phyloP scores from a whole-genome alignment of 2,329 filamentous ascomycete genomes.

The Aureobasidium lini region DNA sequence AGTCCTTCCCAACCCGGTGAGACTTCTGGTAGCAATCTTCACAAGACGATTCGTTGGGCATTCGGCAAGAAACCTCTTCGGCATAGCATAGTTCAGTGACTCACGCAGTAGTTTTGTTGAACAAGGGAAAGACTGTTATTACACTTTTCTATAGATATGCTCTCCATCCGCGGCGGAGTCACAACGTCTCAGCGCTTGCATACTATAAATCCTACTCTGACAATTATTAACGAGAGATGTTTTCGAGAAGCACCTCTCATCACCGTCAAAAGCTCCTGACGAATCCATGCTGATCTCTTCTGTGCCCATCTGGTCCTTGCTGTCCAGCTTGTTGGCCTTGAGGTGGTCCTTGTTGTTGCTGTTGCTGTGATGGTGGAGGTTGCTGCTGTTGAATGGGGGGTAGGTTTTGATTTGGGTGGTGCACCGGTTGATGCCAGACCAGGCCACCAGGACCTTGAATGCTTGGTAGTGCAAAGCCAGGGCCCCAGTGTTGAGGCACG shows the following conservation, averaged over 20 bases:
- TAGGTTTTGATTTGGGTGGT: background rate
- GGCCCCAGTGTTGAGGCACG: background rate
- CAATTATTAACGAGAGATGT: background rate
- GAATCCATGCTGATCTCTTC: constrained; percentile 14
- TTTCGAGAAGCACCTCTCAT: constrained; percentile 4
- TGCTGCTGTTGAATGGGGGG: background rate
- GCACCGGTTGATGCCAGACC: background rate
- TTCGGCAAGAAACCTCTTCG: too few species aligned
- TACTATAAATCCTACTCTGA: background rate
- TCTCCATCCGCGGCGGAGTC: too few species aligned
- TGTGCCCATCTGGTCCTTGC: background rate
- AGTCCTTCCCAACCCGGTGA: too few species aligned
- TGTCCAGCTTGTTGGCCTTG: background rate
- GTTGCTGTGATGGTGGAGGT: background rate
- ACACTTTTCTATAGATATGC: too few species aligned
- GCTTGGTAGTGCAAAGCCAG: background rate
- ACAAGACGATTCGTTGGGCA: too few species aligned
- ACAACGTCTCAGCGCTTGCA: too few species aligned
- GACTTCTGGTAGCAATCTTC: too few species aligned
- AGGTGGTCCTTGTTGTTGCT: background rate
- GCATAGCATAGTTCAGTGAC: too few species aligned
- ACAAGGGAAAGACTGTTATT: too few species aligned
- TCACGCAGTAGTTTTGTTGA: too few species aligned
- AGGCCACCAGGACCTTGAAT: background rate
- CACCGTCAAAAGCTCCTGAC: constrained; percentile 14